phyloP scores from a whole-genome alignment of 2,329 filamentous ascomycete genomes.

The Colletotrichum theobromicola region DNA sequence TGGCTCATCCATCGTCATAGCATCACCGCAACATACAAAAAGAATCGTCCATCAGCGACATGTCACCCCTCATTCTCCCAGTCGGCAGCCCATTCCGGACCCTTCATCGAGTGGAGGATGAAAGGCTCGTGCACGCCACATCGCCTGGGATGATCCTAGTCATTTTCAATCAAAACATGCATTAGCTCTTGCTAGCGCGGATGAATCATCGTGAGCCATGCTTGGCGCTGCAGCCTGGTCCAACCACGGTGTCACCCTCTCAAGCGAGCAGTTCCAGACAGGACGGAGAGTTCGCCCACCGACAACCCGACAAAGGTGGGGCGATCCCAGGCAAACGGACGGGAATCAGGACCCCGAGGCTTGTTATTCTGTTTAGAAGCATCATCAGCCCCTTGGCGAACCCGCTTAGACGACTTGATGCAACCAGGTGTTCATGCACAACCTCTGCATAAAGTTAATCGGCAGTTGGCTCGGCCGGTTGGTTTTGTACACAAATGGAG shows the following conservation, averaged over 20 bases:
- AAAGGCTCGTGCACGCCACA: background rate
- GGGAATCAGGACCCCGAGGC: background rate
- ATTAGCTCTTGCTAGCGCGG: constrained; percentile 7
- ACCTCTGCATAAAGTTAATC: background rate
- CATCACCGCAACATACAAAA: background rate
- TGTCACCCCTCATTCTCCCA: background rate
- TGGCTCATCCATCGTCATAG: background rate
- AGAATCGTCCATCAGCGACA: background rate
- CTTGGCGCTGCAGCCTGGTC: background rate
- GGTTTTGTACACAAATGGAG: background rate
- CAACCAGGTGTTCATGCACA: background rate
- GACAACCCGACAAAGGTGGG: background rate
- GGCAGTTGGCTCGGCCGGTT: background rate
- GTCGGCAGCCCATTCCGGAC: background rate
- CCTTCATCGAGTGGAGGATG: background rate
- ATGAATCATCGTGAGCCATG: constrained; percentile 21
- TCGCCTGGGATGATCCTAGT: background rate
- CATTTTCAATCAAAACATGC: background rate
- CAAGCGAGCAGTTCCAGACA: background rate
- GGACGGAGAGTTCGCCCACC: constrained; percentile 1
- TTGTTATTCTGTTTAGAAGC: background rate
- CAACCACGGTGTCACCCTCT: background rate
- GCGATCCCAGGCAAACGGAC: background rate
- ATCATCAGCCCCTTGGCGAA: background rate
- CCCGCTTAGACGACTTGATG: background rate